Base-by-base conservation (phyloP, 2,329 filamentous ascomycete genomes). In the Neofusicoccum laricinum region DNA sequence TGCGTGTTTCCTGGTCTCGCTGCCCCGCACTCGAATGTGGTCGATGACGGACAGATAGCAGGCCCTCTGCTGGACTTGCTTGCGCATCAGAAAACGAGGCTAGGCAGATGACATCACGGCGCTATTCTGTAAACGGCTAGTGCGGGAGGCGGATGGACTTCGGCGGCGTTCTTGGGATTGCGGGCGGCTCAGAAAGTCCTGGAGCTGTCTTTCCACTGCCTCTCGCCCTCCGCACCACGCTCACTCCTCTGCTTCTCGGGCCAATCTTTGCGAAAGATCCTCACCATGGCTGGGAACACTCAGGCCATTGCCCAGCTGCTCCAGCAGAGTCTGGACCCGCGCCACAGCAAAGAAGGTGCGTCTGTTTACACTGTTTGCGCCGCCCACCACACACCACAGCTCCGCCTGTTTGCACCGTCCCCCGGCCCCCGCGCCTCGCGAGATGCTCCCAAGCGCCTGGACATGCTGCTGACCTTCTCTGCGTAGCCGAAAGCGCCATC, bases 261-360 rank as follows among this genome's bases (percentile, higher is more conserved):
- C 34, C 61, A 63, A 40, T 64, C 43, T 40, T 34, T 58, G 50
- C 43, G 43, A 50, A 40, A 58, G 43, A 30, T 49, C 53, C 30
- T 48, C 51, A 67, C 48, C 72, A 90, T 90, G 87, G 84, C 87
- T 71, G 79, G 83, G 68, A 83, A 86, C 76, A 80, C 88, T 68
- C 80, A 85, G 75, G 78, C 80, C 69, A 80, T 97, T 77, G 90
- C 92, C 68, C 88, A 92, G 84, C 85, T 98, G 77, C 88, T 99
- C 68, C 87, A 96, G 79, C 92, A 92, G 72, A 98, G 93, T 72
- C 86, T 98, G 72, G 92, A 97, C 79, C 92, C 92, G 17, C 83
- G 86, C 68, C 88, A 94, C 78, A 92, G 94, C 78, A 93, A 92
- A 78, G 90, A 96, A 89, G 94, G 94, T 94, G 81, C 69, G 81